Evolutionary conservation across 352 stramenopile genomes (phyloP).

Genomic region (Phytophthora pseudosyringae): DNA sequence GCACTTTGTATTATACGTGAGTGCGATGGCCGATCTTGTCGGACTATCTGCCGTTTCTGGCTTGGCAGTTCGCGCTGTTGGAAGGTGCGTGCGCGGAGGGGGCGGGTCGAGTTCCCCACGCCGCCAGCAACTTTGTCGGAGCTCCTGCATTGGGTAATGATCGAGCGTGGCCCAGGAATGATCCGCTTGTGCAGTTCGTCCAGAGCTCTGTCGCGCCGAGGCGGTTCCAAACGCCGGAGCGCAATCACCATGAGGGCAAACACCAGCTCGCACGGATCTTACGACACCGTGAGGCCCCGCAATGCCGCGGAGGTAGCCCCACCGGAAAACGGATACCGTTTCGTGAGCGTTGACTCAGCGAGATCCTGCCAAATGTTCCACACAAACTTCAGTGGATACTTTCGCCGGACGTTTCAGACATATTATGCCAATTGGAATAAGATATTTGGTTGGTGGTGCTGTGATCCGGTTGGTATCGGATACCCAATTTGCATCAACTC

Average conservation of each 20-base stretch:
- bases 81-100: neutral
- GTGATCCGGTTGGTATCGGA: no score
- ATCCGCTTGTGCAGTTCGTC: no score
- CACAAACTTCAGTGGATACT: constrained; percentile 34
- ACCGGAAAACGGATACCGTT: constrained; percentile 24
- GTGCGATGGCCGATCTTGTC: neutral
- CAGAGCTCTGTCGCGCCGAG: no score
- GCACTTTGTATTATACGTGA: neutral
- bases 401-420: constrained; percentile 13
- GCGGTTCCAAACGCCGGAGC: neutral
- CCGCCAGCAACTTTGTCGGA: no score
- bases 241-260: constrained; percentile 3
- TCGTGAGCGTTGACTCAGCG: constrained; percentile 19
- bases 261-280: constrained; percentile 7
- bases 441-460: constrained; percentile 13
- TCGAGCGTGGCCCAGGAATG: no score
- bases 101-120: no score
- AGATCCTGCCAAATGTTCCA: constrained; percentile 13
- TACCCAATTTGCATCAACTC: neutral
- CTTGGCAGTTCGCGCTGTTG: neutral
- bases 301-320: constrained; percentile 11
- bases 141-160: no score
- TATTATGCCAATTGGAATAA: constrained; percentile 13
- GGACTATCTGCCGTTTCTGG: constrained; percentile 4
- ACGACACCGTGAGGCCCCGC: constrained; percentile 2